These are phyloP conservation scores for Mucor racemosus DNA, from an alignment of 371 early-diverging fungal species.

Conservation along the genomic window DNA sequence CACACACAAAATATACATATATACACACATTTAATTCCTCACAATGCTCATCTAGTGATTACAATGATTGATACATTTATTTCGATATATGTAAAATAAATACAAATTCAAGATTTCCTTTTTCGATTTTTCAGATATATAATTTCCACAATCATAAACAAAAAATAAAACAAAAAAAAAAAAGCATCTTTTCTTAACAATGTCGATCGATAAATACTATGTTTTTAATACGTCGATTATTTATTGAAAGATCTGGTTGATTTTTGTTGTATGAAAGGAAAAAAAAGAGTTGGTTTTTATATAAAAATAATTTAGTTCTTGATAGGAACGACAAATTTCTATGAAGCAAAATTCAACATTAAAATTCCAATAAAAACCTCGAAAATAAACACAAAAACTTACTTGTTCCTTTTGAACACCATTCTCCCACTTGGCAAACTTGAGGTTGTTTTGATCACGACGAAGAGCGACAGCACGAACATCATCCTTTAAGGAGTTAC, in stretches of 20 bases:
- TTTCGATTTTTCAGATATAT: no score
- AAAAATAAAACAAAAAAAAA: background rate
- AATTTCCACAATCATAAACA: background rate
- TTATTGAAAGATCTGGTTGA: slow-evolving; percentile 1
- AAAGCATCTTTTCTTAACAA: background rate
- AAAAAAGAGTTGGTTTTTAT: slow-evolving; percentile 1
- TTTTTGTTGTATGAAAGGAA: background rate
- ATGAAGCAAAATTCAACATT: slow-evolving; percentile 4
- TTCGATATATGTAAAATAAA: no score
- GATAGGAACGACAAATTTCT: slow-evolving; percentile 40
- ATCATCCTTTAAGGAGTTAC: slow-evolving; percentile 85
- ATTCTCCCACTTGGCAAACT: slow-evolving; percentile 81
- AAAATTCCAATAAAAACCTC: background rate
- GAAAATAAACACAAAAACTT: slow-evolving; percentile 20
- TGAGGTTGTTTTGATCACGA: slow-evolving; percentile 79
- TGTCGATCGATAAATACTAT: slow-evolving; percentile 4
- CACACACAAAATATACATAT: background rate
- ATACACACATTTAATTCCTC: no score
- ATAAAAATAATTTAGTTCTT: slow-evolving; percentile 23
- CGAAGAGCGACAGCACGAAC: slow-evolving; percentile 68
- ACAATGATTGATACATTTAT: no score
- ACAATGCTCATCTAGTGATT: no score
- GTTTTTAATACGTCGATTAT: background rate
- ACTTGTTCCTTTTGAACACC: slow-evolving; percentile 77
- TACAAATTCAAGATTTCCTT: no score